A percentile compares a stretch with the other conserved stretches of the same genome.
phyloP scores from a whole-genome alignment of 1,139 yeast species.

The Barnettozyma hawaiiensis region DNA sequence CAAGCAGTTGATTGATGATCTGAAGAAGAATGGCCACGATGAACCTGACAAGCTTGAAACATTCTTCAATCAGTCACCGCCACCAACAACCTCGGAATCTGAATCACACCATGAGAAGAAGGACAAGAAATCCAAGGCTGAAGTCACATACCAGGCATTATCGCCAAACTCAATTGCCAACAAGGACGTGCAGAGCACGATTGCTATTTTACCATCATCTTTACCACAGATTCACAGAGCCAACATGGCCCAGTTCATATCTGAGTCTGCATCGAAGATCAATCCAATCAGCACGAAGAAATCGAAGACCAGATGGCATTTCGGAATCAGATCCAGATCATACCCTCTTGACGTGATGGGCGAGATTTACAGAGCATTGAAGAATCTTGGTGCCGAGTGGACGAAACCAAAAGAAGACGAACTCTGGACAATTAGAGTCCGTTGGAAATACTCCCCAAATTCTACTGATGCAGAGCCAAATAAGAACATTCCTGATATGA shows the following conservation, averaged over 20 bases:
- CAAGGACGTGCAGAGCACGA: slow-evolving; percentile 45
- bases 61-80: slow-evolving; percentile 48
- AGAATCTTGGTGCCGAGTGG: slow-evolving; percentile 96
- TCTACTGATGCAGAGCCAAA: slow-evolving; percentile 27
- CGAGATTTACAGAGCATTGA: slow-evolving; percentile 90
- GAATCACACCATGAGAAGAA: slow-evolving; percentile 15
- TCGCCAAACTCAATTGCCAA: slow-evolving; percentile 28
- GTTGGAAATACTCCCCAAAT: slow-evolving; percentile 76
- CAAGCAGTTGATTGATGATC: slow-evolving; percentile 58
- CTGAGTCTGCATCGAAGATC: slow-evolving; percentile 48
- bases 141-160: slow-evolving; percentile 25
- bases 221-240: slow-evolving; percentile 94
- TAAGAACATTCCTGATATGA: slow-evolving; percentile 55
- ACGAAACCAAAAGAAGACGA: slow-evolving; percentile 90
- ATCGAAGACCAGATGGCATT: slow-evolving; percentile 96
- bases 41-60: slow-evolving; percentile 47
- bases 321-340: slow-evolving; percentile 93
- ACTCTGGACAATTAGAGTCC: slow-evolving; percentile 93
- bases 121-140: slow-evolving; percentile 18
- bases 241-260: slow-evolving; percentile 62
- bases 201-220: slow-evolving; percentile 90
- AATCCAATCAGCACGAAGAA: slow-evolving; percentile 76
- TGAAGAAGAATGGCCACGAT: slow-evolving; percentile 41
- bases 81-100: slow-evolving; percentile 31
- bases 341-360: slow-evolving; percentile 99